A percentile compares a stretch with the other conserved stretches of the same genome.
Evolutionary conservation across 2,329 filamentous ascomycete genomes (phyloP).

Genomic region (Coniochaeta pulveracea): DNA sequence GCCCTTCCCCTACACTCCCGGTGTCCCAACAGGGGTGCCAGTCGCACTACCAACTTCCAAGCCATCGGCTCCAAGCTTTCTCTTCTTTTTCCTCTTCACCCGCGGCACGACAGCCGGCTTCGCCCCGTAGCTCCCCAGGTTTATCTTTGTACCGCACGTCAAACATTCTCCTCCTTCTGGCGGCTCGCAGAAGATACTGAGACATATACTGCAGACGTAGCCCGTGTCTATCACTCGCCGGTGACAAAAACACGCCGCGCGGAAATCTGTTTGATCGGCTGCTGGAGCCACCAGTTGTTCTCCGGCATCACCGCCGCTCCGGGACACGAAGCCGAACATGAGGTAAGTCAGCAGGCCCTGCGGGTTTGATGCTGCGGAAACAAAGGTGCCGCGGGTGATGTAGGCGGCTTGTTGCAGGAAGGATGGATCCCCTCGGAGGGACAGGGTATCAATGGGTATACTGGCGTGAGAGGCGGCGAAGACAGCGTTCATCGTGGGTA

Average conservation of each 20-base stretch:
- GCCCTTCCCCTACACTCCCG: too few species aligned
- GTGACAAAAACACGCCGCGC: conserved; percentile 98
- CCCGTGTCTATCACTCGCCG: conserved; percentile 81
- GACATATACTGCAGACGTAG: conserved; percentile 91
- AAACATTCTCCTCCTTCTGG: conserved; percentile 57
- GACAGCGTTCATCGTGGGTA: conserved; percentile 96
- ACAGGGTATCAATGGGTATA: conserved; percentile 86
- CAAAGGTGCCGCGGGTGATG: conserved; percentile 47
- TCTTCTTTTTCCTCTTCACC: conserved; percentile 70
- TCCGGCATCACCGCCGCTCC: conserved; percentile 11
- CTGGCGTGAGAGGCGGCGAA: conserved; percentile 84
- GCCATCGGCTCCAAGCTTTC: conserved; percentile 36
- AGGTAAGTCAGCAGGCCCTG: conserved; percentile 79
- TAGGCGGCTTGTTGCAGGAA: conserved; percentile 83
- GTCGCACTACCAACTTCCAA: conserved; percentile 48
- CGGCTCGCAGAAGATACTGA: conserved; percentile 79
- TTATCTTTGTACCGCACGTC: conserved; percentile 70
- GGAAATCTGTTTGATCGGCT: conserved; percentile 83
- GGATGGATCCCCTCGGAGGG: conserved; percentile 67
- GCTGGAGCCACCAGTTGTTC: conserved; percentile 65
- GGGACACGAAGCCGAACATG: conserved; percentile 71
- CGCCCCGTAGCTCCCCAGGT: conserved; percentile 64
- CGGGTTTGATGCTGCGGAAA: conserved; percentile 37
- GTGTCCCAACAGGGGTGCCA: conserved; percentile 35
- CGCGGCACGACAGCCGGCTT: conserved; percentile 65